These are phyloP conservation scores for Chytriomyces sp. DNA, from an alignment of 192 early-diverging fungal genomes.

Conservation along the genomic window DNA sequence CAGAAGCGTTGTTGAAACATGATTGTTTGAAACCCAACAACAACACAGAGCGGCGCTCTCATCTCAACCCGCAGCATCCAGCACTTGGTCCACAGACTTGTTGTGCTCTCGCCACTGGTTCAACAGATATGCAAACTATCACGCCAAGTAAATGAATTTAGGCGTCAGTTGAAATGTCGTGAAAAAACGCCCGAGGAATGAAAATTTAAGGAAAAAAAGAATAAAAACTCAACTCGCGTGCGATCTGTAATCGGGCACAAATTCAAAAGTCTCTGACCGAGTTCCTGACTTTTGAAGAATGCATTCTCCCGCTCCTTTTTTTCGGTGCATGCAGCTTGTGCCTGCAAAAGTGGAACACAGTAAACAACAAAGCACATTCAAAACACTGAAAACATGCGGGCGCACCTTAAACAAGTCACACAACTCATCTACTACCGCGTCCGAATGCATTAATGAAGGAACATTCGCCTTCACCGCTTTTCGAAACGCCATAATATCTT, in stretches of 20 bases:
- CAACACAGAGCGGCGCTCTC: not conserved
- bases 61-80: not conserved
- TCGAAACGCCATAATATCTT: not conserved
- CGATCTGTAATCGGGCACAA: not conserved
- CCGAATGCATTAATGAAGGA: not conserved
- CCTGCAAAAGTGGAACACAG: too few relatives aligned
- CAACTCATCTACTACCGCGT: not conserved
- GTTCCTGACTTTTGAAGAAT: not conserved
- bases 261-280: not conserved
- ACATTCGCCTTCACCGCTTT: not conserved
- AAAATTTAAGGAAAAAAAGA: not conserved
- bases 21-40: too few relatives aligned
- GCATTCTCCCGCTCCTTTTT: not conserved
- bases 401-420: slow-evolving; percentile 21
- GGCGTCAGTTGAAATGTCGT: not conserved
- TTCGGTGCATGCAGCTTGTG: not conserved
- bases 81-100: not conserved
- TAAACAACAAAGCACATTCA: too few relatives aligned
- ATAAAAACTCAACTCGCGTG: not conserved
- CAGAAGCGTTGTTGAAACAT: too few relatives aligned
- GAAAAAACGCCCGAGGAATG: not conserved
- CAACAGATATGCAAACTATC: not conserved
- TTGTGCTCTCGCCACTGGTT: not conserved
- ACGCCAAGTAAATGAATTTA: too few relatives aligned
- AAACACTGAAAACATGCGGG: not conserved